Evolutionary conservation across 257 asterid species (phyloP).

Genomic region (Solanum pimpinellifolium): DNA sequence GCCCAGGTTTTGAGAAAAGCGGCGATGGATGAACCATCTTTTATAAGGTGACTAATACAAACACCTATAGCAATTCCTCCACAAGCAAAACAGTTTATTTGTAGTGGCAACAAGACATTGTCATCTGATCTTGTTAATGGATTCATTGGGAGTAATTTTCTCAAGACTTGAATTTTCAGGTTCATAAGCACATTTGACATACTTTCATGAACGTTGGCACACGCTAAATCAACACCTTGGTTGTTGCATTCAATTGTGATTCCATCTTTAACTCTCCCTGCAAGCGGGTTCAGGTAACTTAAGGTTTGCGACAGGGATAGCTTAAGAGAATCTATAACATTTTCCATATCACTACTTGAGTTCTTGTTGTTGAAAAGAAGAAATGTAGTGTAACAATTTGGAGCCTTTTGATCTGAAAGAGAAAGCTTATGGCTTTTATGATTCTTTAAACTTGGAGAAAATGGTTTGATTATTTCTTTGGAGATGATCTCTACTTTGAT

Average conservation of each 20-base stretch:
- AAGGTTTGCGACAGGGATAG: background rate
- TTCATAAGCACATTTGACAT: background rate
- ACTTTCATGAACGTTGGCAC: background rate
- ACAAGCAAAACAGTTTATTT: background rate
- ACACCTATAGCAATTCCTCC: background rate
- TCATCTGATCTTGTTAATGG: background rate
- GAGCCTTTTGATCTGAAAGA: background rate
- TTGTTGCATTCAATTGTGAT: background rate
- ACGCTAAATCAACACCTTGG: background rate
- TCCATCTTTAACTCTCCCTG: background rate
- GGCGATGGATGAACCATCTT: background rate
- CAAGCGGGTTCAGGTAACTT: background rate
- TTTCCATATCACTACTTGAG: background rate
- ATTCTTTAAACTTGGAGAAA: background rate
- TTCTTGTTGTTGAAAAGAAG: background rate
- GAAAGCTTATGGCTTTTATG: background rate
- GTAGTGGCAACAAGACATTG: background rate
- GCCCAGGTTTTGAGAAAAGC: background rate
- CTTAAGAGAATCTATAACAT: background rate
- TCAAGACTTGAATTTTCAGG: background rate
- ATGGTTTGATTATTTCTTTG: background rate
- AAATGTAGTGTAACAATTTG: background rate
- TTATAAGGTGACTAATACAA: background rate
- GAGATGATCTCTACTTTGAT: background rate
- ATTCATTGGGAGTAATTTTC: background rate